phyloP scores from a whole-genome alignment of 345 rosid genomes.

The Erucastrum elatum region DNA sequence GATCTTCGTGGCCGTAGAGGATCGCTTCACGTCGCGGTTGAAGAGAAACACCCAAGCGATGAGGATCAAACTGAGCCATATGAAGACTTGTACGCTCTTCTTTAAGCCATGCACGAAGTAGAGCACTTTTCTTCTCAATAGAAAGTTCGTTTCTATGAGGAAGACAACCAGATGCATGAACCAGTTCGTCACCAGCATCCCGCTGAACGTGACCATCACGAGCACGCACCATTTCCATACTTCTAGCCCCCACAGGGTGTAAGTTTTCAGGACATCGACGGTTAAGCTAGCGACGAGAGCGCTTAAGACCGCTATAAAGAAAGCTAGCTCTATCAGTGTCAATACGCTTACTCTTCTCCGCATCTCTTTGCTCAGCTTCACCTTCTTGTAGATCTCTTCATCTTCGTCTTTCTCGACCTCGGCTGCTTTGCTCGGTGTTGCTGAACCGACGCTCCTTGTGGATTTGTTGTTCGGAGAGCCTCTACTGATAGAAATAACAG shows the following conservation, averaged over 20 bases:
- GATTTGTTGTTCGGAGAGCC: constrained; percentile 58
- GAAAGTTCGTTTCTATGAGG: constrained; percentile 76
- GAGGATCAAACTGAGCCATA: constrained; percentile 74
- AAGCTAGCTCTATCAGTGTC: constrained; percentile 55
- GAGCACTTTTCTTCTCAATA: constrained; percentile 70
- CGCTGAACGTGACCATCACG: constrained; percentile 73
- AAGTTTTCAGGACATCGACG: constrained; percentile 32
- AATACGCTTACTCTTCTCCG: constrained; percentile 39
- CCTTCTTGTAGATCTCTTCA: constrained; percentile 63
- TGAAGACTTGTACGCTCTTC: constrained; percentile 77
- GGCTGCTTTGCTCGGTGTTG: constrained; percentile 40
- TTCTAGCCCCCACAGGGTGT: constrained; percentile 57
- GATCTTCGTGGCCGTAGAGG: constrained; percentile 45
- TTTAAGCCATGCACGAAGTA: constrained; percentile 91
- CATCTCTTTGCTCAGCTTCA: constrained; percentile 51
- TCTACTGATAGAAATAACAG: constrained; percentile 37
- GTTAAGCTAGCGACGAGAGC: constrained; percentile 65
- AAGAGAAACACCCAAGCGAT: constrained; percentile 68
- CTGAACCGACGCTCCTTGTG: constrained; percentile 27
- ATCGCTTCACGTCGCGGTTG: constrained; percentile 47
- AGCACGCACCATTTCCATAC: constrained; percentile 89
- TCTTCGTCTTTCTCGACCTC: constrained; percentile 51
- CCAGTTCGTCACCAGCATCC: constrained; percentile 76
- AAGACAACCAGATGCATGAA: constrained; percentile 77
- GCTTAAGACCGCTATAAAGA: constrained; percentile 42